Evolutionary conservation across 495 filamentous ascomycete genomes (phyloP), one percentile per base, ranked within the genome.

Genomic region (Penicillium verhagenii): DNA sequence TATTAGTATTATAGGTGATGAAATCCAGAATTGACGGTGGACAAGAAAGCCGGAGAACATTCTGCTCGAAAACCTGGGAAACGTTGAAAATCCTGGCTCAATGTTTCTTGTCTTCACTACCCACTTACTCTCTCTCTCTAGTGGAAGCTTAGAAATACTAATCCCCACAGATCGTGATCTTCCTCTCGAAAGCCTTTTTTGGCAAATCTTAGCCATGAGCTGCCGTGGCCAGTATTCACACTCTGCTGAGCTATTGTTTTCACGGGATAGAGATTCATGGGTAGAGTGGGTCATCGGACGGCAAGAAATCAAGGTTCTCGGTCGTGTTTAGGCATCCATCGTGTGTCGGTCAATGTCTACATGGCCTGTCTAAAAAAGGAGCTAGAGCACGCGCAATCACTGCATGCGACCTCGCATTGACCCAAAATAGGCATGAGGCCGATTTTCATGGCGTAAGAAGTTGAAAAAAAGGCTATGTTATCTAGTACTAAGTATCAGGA

Each of bases 291-390:
- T 31, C 44, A 29, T 47, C 14, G 13, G 31, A 18, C 10, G 10
- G 25, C 6, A n/a, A 47, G 23, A 47, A 28, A 47, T 47, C 44
- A 47, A 47, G 44, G 44, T 47, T 29, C 24, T 45, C 19, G 19
- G 20, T 2, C 40, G 5, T 10, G 4, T 19, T n/a, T 28, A 19
- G 24, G 6, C 13, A 47, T 31, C 26, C 44, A 9, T 47, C 44
- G 14, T 29, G 19, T 44, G 40, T 6, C n/a, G n/a, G 16, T 40
- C 40, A 11, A 44, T 1, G 2, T 40, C 4, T 31, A 8, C 9
- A 9, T 8, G 8, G 28, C 5, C 6, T 2, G 9, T 31, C 28
- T 0, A 8, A 8, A 31, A 8, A 0, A 31, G 9, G 6, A 31
- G 9, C 28, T 31, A 31, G 28, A 31, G 7, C 28, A 31, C 28